Percentiles rank a stretch among this genome's conserved stretches.
These are phyloP conservation scores for Acidiella bohemica DNA, from an alignment of 495 filamentous ascomycete genomes.

Conservation along the genomic window DNA sequence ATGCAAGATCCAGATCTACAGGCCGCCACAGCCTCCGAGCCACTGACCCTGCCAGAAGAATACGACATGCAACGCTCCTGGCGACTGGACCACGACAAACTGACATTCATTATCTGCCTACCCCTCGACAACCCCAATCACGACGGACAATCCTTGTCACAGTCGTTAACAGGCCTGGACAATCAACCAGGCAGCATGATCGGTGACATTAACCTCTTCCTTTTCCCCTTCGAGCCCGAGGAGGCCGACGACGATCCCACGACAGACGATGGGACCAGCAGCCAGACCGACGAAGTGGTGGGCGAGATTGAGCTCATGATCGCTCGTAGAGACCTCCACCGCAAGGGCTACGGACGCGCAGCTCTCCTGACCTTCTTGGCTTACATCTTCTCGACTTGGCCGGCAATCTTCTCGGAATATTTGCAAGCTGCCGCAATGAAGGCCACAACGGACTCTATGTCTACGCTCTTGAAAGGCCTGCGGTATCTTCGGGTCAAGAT, in stretches of 20 bases:
- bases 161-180: conserved; percentile 21
- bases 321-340: conserved; percentile 43
- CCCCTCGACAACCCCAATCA: neutral
- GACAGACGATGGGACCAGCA: conserved; percentile 17
- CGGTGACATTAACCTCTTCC: conserved; percentile 79
- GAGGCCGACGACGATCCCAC: conserved; percentile 31
- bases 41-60: conserved; percentile 62
- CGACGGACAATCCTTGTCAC: conserved; percentile 6
- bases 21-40: conserved; percentile 71
- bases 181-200: conserved; percentile 52
- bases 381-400: conserved; percentile 42
- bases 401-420: conserved; percentile 48
- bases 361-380: conserved; percentile 53
- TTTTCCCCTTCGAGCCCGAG: conserved; percentile 52
- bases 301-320: conserved; percentile 90
- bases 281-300: conserved; percentile 32
- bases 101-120: conserved; percentile 58
- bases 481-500: conserved; percentile 48
- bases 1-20: conserved; percentile 80
- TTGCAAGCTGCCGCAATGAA: neutral
- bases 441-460: too few relatives aligned
- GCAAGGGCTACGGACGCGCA: conserved; percentile 51
- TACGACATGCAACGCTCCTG: conserved; percentile 74
- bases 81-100: conserved; percentile 60
- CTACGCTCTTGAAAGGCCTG: too few relatives aligned